Evolutionary conservation across 2,329 filamentous ascomycete species (phyloP).

Genomic region (Colletotrichum shisoi): DNA sequence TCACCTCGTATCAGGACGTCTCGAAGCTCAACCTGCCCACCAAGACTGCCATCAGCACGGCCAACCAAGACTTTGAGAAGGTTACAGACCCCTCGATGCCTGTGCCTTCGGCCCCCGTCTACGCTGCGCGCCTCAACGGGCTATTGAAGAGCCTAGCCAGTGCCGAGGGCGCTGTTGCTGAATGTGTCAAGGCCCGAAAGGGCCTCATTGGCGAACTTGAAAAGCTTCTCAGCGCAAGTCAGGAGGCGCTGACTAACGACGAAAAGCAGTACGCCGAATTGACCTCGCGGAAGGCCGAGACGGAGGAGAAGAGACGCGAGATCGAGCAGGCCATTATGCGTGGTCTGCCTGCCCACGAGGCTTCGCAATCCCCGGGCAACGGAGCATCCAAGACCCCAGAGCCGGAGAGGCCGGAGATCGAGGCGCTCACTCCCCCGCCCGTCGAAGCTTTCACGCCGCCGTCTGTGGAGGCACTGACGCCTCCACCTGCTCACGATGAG

Average conservation of each 20-base stretch:
- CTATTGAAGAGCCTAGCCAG: slow-evolving; percentile 88
- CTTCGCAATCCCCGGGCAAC: slow-evolving; percentile 58
- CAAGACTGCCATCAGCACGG: slow-evolving; percentile 71
- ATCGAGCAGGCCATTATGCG: slow-evolving; percentile 93
- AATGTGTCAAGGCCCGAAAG: slow-evolving; percentile 85
- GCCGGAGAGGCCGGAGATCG: slow-evolving; percentile 77
- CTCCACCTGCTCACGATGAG: slow-evolving; percentile 40
- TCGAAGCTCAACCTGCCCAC: slow-evolving; percentile 75
- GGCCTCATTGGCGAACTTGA: slow-evolving; percentile 82
- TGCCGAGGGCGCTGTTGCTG: slow-evolving; percentile 87
- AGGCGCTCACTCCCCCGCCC: slow-evolving; percentile 84
- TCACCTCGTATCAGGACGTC: slow-evolving; percentile 75
- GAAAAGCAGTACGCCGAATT: slow-evolving; percentile 71
- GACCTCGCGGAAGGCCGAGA: slow-evolving; percentile 70
- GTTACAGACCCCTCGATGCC: slow-evolving; percentile 74
- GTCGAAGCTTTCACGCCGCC: slow-evolving; percentile 55
- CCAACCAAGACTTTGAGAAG: slow-evolving; percentile 84
- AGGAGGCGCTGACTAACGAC: slow-evolving; percentile 73
- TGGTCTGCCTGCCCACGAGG: slow-evolving; percentile 70
- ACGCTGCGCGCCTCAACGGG: slow-evolving; percentile 86
- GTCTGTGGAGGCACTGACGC: slow-evolving; percentile 42
- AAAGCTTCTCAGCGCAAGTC: slow-evolving; percentile 79
- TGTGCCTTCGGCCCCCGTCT: slow-evolving; percentile 83
- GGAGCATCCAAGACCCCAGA: slow-evolving; percentile 56
- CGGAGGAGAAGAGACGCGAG: slow-evolving; percentile 83